Conservation (phyloP, 164 flowering plant genomes). For the Vitis amurensis region DNA sequence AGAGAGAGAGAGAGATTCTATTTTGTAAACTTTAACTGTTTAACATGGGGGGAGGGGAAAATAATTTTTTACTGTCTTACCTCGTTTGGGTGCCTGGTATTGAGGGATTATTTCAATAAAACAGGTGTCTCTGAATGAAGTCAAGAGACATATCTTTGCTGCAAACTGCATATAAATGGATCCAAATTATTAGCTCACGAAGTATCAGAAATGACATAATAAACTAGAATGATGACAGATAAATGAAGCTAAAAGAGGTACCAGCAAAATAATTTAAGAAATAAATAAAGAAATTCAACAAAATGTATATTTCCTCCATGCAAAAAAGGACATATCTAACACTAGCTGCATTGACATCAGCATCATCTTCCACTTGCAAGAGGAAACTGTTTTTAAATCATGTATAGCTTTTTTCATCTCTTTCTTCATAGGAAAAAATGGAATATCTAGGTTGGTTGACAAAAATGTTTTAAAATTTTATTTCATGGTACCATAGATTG, state of each 20-base stretch:
- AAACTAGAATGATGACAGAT: not conserved
- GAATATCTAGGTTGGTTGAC: not conserved
- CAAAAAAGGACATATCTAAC: not conserved
- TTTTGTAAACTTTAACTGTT: too few relatives aligned
- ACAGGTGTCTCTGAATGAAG: slow-evolving; percentile 92
- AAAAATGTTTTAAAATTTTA: not conserved
- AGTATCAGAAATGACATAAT: not conserved
- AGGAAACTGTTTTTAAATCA: too few relatives aligned
- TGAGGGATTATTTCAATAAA: slow-evolving; percentile 83
- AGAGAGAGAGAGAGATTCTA: not conserved
- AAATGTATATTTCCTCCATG: not conserved
- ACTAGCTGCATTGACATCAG: not conserved
- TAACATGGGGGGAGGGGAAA: not conserved
- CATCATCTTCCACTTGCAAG: not conserved
- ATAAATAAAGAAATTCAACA: too few relatives aligned
- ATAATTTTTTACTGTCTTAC: slow-evolving; percentile 32
- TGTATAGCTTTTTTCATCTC: too few relatives aligned
- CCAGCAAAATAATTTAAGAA: too few relatives aligned
- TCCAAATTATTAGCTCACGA: not conserved
- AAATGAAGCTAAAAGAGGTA: not conserved
- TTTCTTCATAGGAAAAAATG: not conserved
- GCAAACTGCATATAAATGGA: slow-evolving; percentile 62
- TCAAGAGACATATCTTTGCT: slow-evolving; percentile 89
- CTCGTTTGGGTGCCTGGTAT: slow-evolving; percentile 61
- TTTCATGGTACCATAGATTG: too few relatives aligned